Evolutionary conservation across 495 filamentous ascomycete genomes (phyloP).

Genomic region (Xanthoparmelia taractica): DNA sequence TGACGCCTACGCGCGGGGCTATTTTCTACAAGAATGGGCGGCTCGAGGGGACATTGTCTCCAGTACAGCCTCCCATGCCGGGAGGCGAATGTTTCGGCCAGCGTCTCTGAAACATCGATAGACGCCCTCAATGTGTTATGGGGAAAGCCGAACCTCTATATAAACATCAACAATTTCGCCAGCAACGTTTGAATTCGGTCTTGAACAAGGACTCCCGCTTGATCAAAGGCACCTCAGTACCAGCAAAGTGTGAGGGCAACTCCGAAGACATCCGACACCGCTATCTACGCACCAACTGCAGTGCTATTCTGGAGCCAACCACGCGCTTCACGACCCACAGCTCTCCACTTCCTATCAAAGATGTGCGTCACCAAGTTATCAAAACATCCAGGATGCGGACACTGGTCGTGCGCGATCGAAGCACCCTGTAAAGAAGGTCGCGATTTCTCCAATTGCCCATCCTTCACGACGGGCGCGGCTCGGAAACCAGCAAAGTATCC

Average conservation of each 20-base stretch:
- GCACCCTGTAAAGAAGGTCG: conserved; percentile 31
- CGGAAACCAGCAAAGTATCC: conserved; percentile 10
- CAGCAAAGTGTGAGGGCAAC: not conserved
- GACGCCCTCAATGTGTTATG: not conserved
- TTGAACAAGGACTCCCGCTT: not conserved
- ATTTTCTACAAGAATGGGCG: not conserved
- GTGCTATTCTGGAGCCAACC: not conserved
- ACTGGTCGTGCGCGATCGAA: conserved; percentile 33
- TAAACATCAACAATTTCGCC: not conserved
- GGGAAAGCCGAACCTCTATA: not conserved
- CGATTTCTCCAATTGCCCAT: conserved; percentile 36
- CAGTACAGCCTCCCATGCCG: not conserved
- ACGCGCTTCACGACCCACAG: not conserved
- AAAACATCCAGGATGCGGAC: conserved; percentile 32
- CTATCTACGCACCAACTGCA: not conserved
- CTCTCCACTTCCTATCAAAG: not conserved
- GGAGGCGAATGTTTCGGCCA: not conserved
- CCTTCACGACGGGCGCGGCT: conserved; percentile 25
- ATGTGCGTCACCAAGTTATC: conserved; percentile 38
- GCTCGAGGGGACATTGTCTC: not conserved
- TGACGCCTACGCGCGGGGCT: not conserved
- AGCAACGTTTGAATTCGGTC: not conserved
- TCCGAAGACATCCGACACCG: not conserved
- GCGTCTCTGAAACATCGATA: not conserved
- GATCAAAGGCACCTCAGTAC: not conserved